Base-by-base conservation (phyloP, 116 monocot genomes). In the Papilionanthe hybrid region DNA sequence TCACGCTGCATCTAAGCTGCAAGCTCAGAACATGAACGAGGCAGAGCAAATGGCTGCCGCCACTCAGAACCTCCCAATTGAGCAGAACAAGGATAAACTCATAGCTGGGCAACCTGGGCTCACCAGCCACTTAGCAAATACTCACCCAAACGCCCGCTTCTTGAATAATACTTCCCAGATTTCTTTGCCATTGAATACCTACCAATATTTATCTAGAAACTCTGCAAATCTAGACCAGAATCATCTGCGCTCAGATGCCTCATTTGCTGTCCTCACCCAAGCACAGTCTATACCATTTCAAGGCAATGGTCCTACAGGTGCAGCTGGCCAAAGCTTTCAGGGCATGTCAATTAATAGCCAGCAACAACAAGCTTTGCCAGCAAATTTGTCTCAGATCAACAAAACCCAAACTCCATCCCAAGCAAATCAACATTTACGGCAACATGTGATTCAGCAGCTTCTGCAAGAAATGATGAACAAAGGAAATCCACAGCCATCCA, bases 371-470 rank as follows among this genome's bases (percentile, higher is more conserved):
- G 72, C 78, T 22, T 81, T 27, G 23, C 32, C 55, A 1, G 44
- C 19, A 60, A 53, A 44, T 44, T 25, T 75, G 5, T 28, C 78
- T 10, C 83, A 81, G 44, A 85, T 79, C 27, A 86, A 83, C 45
- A 87, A 78, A 48, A 43, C 37, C 41, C 87, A 78, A 37, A 9
- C 48, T 28, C 15, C 79, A 32, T 82, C 84, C 49, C 86, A 87
- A 18, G 81, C 55, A 3, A 88, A 83, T 23, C 87, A 88, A 58
- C 81, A 86, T 41, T 72, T 87, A 58, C 92, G 88, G 83, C 91
- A 95, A 25, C 92, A 91, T 76, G 87, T 82, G 25, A 82, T 95
- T 50, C 92, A 91, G 68, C 95, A 95, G 68, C 55, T 92, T 82
- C 86, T 95, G 78, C 92, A 92, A 65, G 91, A 91, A 69, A 82